Conservation (phyloP, 345 rosid genomes). For the Toxicodendron radicans region DNA sequence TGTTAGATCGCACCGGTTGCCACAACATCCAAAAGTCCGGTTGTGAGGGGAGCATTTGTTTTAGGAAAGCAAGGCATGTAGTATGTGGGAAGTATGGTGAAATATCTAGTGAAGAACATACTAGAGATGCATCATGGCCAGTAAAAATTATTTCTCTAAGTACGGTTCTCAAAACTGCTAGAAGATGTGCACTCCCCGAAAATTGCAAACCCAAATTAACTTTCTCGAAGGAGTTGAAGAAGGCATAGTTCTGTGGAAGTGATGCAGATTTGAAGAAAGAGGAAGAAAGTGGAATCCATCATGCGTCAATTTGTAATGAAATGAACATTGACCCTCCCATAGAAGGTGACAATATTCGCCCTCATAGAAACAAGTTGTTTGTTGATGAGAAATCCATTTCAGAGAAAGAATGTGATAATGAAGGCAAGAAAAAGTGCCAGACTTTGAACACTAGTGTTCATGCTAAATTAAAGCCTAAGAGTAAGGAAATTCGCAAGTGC, state of each 20-base stretch:
- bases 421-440: conserved; percentile 16
- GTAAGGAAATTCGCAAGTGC: conserved; percentile 38
- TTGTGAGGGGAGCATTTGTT: conserved; percentile 22
- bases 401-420: conserved; percentile 19
- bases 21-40: too few relatives aligned
- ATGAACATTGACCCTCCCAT: conserved; percentile 15
- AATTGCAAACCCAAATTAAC: too few relatives aligned
- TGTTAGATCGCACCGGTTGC: too few relatives aligned
- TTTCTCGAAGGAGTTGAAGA: too few relatives aligned
- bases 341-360: conserved; percentile 19
- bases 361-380: conserved; percentile 12
- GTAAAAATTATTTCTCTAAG: too few relatives aligned
- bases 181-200: too few relatives aligned
- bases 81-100: conserved; percentile 51
- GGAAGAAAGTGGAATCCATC: conserved; percentile 12
- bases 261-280: too few relatives aligned
- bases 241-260: too few relatives aligned
- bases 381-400: conserved; percentile 19
- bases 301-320: conserved; percentile 17
- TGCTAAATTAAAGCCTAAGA: too few relatives aligned
- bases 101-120: conserved; percentile 28
- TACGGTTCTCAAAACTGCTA: too few relatives aligned
- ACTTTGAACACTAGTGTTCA: too few relatives aligned
- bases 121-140: conserved; percentile 23
- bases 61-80: conserved; percentile 35